These are phyloP conservation scores for Rhynchosporium graminicola DNA, from an alignment of 2,329 filamentous ascomycete species.

Conservation along the genomic window DNA sequence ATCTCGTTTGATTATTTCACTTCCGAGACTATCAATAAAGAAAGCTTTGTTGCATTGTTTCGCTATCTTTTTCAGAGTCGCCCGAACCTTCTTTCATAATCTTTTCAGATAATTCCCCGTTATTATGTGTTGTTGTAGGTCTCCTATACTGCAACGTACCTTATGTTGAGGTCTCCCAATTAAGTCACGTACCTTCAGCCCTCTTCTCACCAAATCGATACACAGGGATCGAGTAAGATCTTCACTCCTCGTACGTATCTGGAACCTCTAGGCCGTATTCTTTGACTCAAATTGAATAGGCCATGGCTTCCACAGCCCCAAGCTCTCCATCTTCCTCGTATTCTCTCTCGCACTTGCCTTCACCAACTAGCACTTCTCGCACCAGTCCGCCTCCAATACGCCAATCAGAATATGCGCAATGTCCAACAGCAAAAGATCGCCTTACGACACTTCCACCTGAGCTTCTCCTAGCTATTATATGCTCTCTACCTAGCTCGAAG, in stretches of 20 bases:
- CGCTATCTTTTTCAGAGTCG: neutral
- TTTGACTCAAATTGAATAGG: neutral
- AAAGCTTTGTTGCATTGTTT: conserved; percentile 14
- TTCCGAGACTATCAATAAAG: neutral
- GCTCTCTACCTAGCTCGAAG: conserved; percentile 26
- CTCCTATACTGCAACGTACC: neutral
- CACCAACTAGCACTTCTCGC: neutral
- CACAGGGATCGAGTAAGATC: neutral
- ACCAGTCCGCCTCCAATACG: neutral
- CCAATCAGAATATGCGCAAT: neutral
- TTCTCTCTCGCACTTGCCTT: neutral
- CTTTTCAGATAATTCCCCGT: too few species aligned
- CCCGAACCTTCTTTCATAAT: too few species aligned
- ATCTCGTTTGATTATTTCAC: neutral
- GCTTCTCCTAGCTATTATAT: conserved; percentile 42
- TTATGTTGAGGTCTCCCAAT: neutral
- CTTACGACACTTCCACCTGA: conserved; percentile 39
- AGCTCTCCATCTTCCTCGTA: neutral
- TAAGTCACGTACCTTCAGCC: neutral
- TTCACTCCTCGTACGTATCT: neutral
- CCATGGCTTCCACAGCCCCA: conserved; percentile 7
- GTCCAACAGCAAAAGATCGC: neutral
- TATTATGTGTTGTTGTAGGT: neutral
- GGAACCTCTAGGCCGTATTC: neutral
- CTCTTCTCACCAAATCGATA: neutral